Conservation (phyloP, 23 red algal genomes). For the Gracilaria domingensis region DNA sequence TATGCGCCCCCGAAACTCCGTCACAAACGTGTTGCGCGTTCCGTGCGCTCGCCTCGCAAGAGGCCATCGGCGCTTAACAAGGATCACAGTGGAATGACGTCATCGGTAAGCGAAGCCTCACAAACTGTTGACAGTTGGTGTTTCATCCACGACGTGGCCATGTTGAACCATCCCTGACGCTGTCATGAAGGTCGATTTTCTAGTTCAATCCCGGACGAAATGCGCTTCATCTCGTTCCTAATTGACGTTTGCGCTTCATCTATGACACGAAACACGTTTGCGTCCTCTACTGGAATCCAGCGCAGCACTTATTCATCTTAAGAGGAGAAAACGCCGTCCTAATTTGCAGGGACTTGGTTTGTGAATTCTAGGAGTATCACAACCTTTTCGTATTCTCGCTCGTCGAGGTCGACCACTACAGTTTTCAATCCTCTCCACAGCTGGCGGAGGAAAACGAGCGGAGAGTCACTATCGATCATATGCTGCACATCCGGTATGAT, state of each 20-base stretch:
- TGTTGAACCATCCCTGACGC: constrained; percentile 3
- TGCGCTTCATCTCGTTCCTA: neutral
- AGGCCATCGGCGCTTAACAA: too few relatives aligned
- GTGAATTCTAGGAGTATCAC: neutral
- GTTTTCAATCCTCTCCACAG: neutral
- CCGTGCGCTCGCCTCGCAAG: too few relatives aligned
- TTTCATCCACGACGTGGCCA: constrained; percentile 2
- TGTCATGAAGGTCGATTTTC: neutral
- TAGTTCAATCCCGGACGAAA: neutral
- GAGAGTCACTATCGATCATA: neutral
- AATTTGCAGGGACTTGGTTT: neutral
- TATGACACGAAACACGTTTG: neutral
- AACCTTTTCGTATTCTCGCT: neutral
- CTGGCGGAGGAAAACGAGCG: neutral
- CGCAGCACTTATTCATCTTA: neutral
- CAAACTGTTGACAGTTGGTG: neutral
- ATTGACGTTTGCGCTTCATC: neutral
- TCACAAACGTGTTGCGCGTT: too few relatives aligned
- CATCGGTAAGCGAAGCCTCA: neutral
- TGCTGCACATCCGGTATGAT: constrained; percentile 1
- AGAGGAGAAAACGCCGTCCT: neutral
- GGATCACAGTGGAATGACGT: constrained; percentile 1
- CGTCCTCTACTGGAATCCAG: neutral
- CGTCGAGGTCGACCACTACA: neutral
- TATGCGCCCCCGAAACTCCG: too few relatives aligned